Conservation (phyloP, 192 early-diverging fungal species). For the Linnemannia exigua region DNA sequence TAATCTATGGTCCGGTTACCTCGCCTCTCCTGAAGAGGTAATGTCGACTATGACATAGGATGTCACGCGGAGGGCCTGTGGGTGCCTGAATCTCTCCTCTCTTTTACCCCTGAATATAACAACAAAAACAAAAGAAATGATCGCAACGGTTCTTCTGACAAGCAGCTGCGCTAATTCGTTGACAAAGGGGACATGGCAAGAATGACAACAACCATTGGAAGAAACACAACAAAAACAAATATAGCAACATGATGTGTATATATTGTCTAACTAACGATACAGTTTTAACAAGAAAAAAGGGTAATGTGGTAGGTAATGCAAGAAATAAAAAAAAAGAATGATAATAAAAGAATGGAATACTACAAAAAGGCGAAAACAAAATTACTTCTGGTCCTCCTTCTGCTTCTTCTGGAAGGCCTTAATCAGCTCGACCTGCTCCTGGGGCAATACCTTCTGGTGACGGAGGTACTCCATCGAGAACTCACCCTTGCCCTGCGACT, state of each 20-base stretch:
- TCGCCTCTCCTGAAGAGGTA: background rate
- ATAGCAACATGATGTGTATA: background rate
- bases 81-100: background rate
- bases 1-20: background rate
- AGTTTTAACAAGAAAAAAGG: slow-evolving; percentile 5
- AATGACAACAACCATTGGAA: background rate
- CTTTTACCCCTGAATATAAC: background rate
- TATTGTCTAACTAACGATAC: background rate
- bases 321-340: background rate
- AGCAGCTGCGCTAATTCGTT: background rate
- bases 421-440: slow-evolving; percentile 90
- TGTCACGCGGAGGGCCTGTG: background rate
- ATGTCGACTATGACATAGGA: background rate
- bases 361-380: background rate
- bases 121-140: background rate
- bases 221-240: background rate
- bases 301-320: background rate
- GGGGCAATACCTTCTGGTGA: slow-evolving; percentile 82
- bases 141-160: background rate
- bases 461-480: slow-evolving; percentile 98
- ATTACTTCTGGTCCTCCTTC: slow-evolving; percentile 55
- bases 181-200: background rate
- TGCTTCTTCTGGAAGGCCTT: slow-evolving; percentile 88
- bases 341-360: background rate
- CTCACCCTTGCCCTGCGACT: slow-evolving; percentile 94